phyloP scores from a whole-genome alignment of 1,284 basidiomycete species.

The Volvariella volvacea region DNA sequence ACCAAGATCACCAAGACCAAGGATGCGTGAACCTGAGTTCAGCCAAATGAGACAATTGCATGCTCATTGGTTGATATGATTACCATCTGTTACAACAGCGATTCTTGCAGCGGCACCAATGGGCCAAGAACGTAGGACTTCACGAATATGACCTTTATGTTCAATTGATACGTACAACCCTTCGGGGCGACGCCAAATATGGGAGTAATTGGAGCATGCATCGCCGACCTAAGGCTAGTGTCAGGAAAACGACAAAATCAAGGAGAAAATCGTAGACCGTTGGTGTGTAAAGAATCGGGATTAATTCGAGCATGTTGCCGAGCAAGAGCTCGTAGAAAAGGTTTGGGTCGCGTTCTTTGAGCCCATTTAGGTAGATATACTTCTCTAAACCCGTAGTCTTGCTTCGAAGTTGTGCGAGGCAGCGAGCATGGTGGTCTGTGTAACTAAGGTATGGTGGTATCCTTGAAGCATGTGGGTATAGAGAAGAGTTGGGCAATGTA shows the following conservation, averaged over 20 bases:
- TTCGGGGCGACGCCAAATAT: conserved; percentile 72
- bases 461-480: conserved; percentile 12
- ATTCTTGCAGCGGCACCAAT: conserved; percentile 47
- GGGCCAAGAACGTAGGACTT: conserved; percentile 59
- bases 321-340: conserved; percentile 60
- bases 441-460: conserved; percentile 47
- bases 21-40: conserved; percentile 59
- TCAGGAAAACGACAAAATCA: conserved; percentile 10
- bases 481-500: background rate
- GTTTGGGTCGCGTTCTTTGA: conserved; percentile 57
- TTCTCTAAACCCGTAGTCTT: conserved; percentile 56
- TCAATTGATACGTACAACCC: conserved; percentile 65
- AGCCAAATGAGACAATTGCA: conserved; percentile 2
- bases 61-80: background rate
- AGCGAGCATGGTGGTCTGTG: conserved; percentile 52
- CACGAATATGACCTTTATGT: conserved; percentile 63
- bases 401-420: conserved; percentile 53
- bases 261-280: conserved; percentile 28
- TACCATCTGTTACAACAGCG: conserved; percentile 74
- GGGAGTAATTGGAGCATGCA: conserved; percentile 68
- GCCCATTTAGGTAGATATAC: conserved; percentile 63
- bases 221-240: conserved; percentile 56
- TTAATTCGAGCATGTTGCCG: conserved; percentile 45
- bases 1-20: conserved; percentile 79
- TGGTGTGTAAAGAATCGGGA: conserved; percentile 77